A percentile compares a stretch with the other conserved stretches of the same genome.
phyloP scores from a whole-genome alignment of 345 rosid genomes.

The Camelina sativa region DNA sequence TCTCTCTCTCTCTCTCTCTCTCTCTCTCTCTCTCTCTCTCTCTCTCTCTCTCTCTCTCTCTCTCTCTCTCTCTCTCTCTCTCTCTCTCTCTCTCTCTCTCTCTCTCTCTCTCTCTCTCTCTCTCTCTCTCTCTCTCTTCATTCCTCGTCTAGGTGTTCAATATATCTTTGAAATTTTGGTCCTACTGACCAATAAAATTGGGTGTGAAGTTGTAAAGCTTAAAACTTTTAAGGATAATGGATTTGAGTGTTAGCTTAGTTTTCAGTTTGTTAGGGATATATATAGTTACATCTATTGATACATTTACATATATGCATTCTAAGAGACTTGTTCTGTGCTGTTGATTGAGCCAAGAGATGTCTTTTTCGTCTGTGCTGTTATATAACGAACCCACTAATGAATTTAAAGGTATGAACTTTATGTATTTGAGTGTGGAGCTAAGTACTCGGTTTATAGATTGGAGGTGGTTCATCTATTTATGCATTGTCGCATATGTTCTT shows the following conservation, averaged over 20 bases:
- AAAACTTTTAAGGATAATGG: not conserved
- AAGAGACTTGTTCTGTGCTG: not conserved
- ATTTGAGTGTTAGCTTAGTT: constrained; percentile 6
- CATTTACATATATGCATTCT: not conserved
- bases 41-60: not conserved
- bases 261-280: not conserved
- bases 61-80: not conserved
- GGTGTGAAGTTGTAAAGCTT: not conserved
- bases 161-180: not conserved
- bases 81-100: not conserved
- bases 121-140: not conserved
- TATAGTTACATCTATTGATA: not conserved
- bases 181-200: not conserved
- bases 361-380: constrained; percentile 41
- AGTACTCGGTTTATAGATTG: not conserved
- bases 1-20: not conserved
- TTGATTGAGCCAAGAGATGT: constrained; percentile 8
- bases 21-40: not conserved
- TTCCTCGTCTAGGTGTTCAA: not conserved
- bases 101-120: too few relatives aligned
- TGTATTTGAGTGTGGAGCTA: not conserved
- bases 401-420: not conserved
- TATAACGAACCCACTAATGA: constrained; percentile 74
- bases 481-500: not conserved
- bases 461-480: not conserved